Evolutionary conservation across 495 filamentous ascomycete species (phyloP).

Genomic region (Thozetella sp.): DNA sequence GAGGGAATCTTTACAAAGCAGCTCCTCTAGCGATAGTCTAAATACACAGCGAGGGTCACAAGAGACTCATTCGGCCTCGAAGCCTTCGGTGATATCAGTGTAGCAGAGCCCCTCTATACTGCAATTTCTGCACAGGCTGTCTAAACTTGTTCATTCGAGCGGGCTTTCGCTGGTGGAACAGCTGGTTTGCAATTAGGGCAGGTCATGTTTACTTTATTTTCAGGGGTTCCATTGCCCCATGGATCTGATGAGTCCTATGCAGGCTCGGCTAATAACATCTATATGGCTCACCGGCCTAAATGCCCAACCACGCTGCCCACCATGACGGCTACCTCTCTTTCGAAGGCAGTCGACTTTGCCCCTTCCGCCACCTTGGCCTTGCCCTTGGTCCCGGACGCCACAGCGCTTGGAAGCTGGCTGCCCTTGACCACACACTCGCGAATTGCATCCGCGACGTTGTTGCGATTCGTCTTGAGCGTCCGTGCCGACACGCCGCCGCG

Average conservation of each 20-base stretch:
- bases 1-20: constrained; percentile 12
- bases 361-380: constrained; percentile 29
- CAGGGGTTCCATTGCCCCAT: background rate
- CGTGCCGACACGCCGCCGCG: constrained; percentile 84
- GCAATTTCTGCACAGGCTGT: too few relatives aligned
- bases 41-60: too few relatives aligned
- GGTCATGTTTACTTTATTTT: background rate
- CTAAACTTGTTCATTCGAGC: too few relatives aligned
- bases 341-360: constrained; percentile 63
- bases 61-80: too few relatives aligned
- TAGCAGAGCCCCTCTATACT: too few relatives aligned
- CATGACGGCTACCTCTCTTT: constrained; percentile 95
- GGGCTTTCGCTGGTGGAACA: too few relatives aligned
- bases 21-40: constrained; percentile 7
- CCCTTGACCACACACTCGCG: constrained; percentile 82
- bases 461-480: constrained; percentile 74
- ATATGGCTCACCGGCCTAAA: constrained; percentile 32
- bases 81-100: too few relatives aligned
- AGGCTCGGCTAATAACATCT: background rate
- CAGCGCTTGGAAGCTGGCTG: constrained; percentile 53
- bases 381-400: constrained; percentile 35
- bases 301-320: constrained; percentile 68
- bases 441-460: constrained; percentile 74
- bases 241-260: too few relatives aligned
- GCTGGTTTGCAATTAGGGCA: too few relatives aligned